phyloP scores from a whole-genome alignment of 257 asterid genomes.

The Scutellaria galericulata region DNA sequence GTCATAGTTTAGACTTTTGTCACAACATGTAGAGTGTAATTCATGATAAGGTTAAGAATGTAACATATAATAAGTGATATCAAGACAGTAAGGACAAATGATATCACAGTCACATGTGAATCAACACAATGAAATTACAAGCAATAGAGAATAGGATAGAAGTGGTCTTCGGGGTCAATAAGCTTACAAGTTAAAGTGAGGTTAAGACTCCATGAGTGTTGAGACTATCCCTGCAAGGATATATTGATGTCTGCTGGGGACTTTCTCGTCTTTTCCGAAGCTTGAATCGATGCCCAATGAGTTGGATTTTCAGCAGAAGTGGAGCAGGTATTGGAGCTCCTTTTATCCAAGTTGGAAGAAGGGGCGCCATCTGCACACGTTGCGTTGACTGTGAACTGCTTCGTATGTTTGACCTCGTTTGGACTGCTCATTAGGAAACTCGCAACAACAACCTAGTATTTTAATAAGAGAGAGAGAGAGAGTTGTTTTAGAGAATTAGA shows the following conservation, averaged over 20 bases:
- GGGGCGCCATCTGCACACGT: constrained; percentile 39
- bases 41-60: not conserved
- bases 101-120: not conserved
- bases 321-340: constrained; percentile 46
- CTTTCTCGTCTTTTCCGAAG: constrained; percentile 54
- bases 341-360: constrained; percentile 43
- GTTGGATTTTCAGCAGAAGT: constrained; percentile 43
- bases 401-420: constrained; percentile 65
- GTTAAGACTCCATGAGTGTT: not conserved
- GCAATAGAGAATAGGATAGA: not conserved
- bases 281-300: constrained; percentile 49
- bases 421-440: constrained; percentile 72
- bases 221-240: constrained; percentile 58
- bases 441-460: constrained; percentile 70
- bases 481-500: not conserved
- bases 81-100: not conserved
- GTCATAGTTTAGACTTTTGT: too few relatives aligned
- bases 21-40: not conserved
- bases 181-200: constrained; percentile 11
- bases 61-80: constrained; percentile 3
- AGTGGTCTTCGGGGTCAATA: constrained; percentile 14
- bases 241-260: constrained; percentile 72
- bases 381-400: constrained; percentile 45
- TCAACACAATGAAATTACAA: not conserved
- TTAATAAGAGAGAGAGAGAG: not conserved